Conservation (phyloP, 2,329 filamentous ascomycete species). For the Huntiella omanensis region DNA sequence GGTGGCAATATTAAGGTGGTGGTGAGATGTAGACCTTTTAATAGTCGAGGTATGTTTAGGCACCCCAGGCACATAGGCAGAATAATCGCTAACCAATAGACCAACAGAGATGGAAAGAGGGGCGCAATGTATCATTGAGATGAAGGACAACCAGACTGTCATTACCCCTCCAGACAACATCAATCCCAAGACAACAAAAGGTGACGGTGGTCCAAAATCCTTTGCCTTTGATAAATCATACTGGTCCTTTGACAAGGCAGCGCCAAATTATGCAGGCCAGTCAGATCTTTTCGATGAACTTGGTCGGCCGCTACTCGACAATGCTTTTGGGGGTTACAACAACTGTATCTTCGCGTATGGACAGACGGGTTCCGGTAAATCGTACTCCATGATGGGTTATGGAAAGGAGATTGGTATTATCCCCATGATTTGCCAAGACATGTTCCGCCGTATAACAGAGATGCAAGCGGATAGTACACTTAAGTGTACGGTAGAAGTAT, state of each 20-base stretch:
- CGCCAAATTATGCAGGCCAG: constrained; percentile 73
- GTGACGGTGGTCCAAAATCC: constrained; percentile 51
- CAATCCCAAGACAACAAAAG: constrained; percentile 49
- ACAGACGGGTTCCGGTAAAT: constrained; percentile 95
- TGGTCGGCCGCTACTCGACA: constrained; percentile 79
- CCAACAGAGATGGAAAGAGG: constrained; percentile 64
- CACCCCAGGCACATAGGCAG: neutral
- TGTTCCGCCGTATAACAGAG: constrained; percentile 71
- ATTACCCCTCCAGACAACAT: constrained; percentile 59
- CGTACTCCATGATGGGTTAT: constrained; percentile 99
- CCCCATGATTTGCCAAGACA: constrained; percentile 88
- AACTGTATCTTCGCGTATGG: constrained; percentile 99
- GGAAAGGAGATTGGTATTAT: constrained; percentile 91
- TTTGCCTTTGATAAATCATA: constrained; percentile 97
- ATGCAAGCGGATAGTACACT: constrained; percentile 56
- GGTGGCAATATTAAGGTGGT: constrained; percentile 99
- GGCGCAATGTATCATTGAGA: constrained; percentile 92
- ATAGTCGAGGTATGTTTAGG: constrained; percentile 55
- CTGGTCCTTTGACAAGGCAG: constrained; percentile 84
- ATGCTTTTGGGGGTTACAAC: constrained; percentile 96
- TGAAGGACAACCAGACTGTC: constrained; percentile 84
- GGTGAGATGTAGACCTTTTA: constrained; percentile 90
- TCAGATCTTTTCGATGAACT: constrained; percentile 76
- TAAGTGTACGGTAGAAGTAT: constrained; percentile 88
- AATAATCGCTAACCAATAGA: neutral